Base-by-base conservation (phyloP, 768 basidiomycete genomes). In the Tubosaeta brunneosetosa region DNA sequence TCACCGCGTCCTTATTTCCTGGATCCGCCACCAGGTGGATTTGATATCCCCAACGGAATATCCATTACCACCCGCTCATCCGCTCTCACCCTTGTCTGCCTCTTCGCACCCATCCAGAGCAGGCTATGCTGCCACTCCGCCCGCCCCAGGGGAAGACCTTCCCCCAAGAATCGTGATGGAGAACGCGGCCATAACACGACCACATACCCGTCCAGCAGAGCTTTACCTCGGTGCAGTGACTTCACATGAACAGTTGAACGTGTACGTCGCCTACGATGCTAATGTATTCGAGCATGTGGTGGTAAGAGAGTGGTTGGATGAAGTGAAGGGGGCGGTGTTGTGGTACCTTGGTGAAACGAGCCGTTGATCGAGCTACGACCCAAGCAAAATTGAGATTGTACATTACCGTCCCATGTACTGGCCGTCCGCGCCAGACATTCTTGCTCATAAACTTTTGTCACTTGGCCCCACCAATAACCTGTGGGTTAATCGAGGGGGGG, bases 231-330 rank as follows among this genome's bases (percentile, higher is more conserved):
- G 76, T 2, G 74, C 78, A 19, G 47, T 62, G 3, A 76, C 68
- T 2, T 61, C 58, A 6, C 58, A 56, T 2, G 61, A 70, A 27
- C 62, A 66, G 29, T 52, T 83, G 36, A 52, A 50, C 2, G 43
- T 81, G 34, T 49, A 59, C 14, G 42, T 70, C 3, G 72, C 49
- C 55, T 77, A 68, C 57, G 81, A 83, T 45, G 64, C 59, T 7
- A 78, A 82, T 55, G 75, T 77, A 3, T 81, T 73, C 44, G 70
- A 75, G 2, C 65, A 70, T 4, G 66, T 49, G 2, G 53, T 74
- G 10, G 69, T 79, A 4, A 58, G 49, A 6, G 80, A 80, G 60
- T 82, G 78, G 77, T 51, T 83, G 47, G 61, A 66, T 7, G 80
- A 83, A 52, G 68, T 80, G 5, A 66, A 56, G 31, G 59, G 52